Conservation (phyloP, 2,329 filamentous ascomycete species). For the Sordariomycetes sp. region DNA sequence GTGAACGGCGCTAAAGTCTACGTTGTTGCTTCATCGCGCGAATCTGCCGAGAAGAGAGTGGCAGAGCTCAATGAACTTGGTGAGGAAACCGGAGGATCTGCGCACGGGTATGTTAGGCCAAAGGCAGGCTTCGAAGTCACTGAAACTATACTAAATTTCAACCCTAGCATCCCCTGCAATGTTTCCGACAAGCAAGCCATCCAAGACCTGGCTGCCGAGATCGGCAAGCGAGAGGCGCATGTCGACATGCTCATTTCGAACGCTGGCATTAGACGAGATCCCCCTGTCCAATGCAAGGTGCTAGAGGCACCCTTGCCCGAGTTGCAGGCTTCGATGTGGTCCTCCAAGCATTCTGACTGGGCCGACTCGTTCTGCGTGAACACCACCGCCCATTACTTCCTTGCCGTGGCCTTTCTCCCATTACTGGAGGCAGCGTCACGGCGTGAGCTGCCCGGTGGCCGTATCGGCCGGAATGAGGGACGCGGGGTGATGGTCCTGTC, state of each 20-base stretch:
- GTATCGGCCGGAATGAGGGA: constrained; percentile 19
- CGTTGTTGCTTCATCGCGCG: constrained; percentile 25
- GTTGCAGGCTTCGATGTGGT: constrained; percentile 35
- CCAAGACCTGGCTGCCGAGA: constrained; percentile 15
- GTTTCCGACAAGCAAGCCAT: constrained; percentile 29
- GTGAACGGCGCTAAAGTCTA: constrained; percentile 35
- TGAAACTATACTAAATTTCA: neutral
- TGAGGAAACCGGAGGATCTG: constrained; percentile 20
- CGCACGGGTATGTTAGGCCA: constrained; percentile 22
- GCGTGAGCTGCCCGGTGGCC: constrained; percentile 17
- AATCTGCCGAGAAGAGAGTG: constrained; percentile 26
- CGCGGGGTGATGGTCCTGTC: constrained; percentile 35
- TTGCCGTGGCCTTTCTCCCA: constrained; percentile 32
- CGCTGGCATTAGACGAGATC: constrained; percentile 35
- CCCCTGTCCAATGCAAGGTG: constrained; percentile 29
- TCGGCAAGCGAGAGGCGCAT: constrained; percentile 23
- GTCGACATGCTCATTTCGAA: constrained; percentile 38
- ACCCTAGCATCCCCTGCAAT: constrained; percentile 20
- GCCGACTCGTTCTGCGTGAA: constrained; percentile 33
- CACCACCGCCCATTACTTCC: constrained; percentile 37
- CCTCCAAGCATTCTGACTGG: constrained; percentile 29
- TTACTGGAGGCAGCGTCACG: constrained; percentile 28
- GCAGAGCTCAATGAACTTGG: constrained; percentile 26
- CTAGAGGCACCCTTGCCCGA: constrained; percentile 26
- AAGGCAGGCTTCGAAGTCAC: neutral